Conservation (phyloP, 2,329 filamentous ascomycete species). For the Fusarium graminum region DNA sequence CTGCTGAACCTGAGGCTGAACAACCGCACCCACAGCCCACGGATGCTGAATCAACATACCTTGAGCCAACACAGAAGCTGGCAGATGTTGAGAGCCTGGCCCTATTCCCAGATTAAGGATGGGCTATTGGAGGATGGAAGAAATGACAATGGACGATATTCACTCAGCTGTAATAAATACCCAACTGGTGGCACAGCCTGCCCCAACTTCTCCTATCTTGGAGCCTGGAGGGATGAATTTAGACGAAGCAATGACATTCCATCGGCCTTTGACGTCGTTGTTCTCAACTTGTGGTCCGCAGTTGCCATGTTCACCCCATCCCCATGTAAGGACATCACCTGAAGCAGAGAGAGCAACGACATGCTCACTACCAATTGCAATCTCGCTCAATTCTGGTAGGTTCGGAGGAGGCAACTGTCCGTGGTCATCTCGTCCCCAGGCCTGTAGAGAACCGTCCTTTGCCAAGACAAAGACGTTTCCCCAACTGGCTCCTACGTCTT, state of each 20-base stretch:
- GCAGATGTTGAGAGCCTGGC: slow-evolving; percentile 71
- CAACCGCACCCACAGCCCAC: slow-evolving; percentile 40
- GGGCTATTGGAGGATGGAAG: not conserved
- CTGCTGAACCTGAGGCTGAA: slow-evolving; percentile 27
- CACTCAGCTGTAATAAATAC: slow-evolving; percentile 57
- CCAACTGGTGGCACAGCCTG: slow-evolving; percentile 94
- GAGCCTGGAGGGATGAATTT: slow-evolving; percentile 65
- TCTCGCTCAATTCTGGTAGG: slow-evolving; percentile 68
- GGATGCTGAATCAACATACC: slow-evolving; percentile 50
- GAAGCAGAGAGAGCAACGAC: slow-evolving; percentile 76
- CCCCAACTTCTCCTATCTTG: slow-evolving; percentile 73
- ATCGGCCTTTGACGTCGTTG: slow-evolving; percentile 76
- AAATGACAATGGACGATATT: slow-evolving; percentile 25
- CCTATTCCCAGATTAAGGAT: slow-evolving; percentile 57
- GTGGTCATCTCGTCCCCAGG: slow-evolving; percentile 89
- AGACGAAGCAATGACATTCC: slow-evolving; percentile 74
- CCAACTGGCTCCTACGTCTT: slow-evolving; percentile 83
- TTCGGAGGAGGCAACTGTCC: slow-evolving; percentile 78
- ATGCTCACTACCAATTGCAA: slow-evolving; percentile 94
- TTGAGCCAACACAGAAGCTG: slow-evolving; percentile 81
- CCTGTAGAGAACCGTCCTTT: slow-evolving; percentile 69
- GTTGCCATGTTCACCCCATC: slow-evolving; percentile 98
- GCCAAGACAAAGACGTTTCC: slow-evolving; percentile 80
- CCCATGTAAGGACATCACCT: slow-evolving; percentile 84
- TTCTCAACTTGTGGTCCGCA: slow-evolving; percentile 78